A percentile compares a stretch with the other conserved stretches of the same genome.
Conservation (phyloP, 1,284 basidiomycete genomes). For the Heterobasidion annosum region DNA sequence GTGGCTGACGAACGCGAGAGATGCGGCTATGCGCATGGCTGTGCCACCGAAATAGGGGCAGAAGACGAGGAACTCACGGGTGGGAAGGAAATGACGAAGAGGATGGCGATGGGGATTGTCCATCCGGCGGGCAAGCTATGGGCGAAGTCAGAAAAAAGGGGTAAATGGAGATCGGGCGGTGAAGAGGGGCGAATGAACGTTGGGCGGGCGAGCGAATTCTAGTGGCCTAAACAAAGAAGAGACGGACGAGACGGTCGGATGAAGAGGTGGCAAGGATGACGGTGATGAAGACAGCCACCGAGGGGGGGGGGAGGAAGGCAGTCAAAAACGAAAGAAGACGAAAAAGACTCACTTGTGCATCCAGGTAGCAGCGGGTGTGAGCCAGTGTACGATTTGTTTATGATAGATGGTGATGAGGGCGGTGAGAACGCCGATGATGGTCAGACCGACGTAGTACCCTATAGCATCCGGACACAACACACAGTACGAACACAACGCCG, state of each 20-base stretch:
- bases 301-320: too few relatives aligned
- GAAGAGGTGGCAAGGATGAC: neutral
- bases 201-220: too few relatives aligned
- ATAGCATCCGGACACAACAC: neutral
- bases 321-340: too few relatives aligned
- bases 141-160: conserved; percentile 11
- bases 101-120: conserved; percentile 75
- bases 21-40: too few relatives aligned
- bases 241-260: conserved; percentile 19
- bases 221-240: too few relatives aligned
- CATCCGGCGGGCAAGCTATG: conserved; percentile 44
- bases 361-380: conserved; percentile 45
- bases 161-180: conserved; percentile 28
- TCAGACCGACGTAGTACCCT: conserved; percentile 27
- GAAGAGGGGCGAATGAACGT: conserved; percentile 5
- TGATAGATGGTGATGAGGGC: conserved; percentile 47
- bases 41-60: too few relatives aligned
- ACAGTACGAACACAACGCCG: neutral
- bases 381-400: conserved; percentile 47
- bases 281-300: too few relatives aligned
- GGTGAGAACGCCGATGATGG: conserved; percentile 26
- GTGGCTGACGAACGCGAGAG: too few relatives aligned
- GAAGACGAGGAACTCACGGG: conserved; percentile 36
- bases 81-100: conserved; percentile 74
- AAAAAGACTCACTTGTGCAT: conserved; percentile 29